Percentiles rank a stretch among this genome's conserved stretches.
These are phyloP conservation scores for Orbilia blumenaviensis DNA, from an alignment of 2,329 filamentous ascomycete species.

Conservation along the genomic window DNA sequence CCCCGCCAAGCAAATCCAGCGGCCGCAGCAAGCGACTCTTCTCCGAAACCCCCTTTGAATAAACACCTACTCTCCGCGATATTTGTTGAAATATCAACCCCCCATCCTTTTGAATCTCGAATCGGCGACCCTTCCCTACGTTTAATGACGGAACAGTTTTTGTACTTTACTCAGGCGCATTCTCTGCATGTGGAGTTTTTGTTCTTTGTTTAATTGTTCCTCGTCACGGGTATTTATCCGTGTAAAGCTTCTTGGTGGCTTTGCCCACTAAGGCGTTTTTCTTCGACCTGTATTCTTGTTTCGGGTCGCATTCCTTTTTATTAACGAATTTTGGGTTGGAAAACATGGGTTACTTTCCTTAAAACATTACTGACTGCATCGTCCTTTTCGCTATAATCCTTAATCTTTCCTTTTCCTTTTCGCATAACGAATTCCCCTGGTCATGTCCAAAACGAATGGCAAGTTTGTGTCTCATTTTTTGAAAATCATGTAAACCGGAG, in stretches of 20 bases:
- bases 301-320: conserved; percentile 8
- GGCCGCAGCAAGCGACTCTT: conserved; percentile 50
- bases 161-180: conserved; percentile 41
- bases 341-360: conserved; percentile 39
- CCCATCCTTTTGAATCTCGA: background rate
- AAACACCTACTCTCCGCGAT: background rate
- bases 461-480: conserved; percentile 20
- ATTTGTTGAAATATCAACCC: background rate
- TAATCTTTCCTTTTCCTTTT: conserved; percentile 2
- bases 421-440: conserved; percentile 6
- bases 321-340: conserved; percentile 29
- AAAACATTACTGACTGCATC: conserved; percentile 6
- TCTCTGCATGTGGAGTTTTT: conserved; percentile 50
- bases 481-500: conserved; percentile 48
- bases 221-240: background rate
- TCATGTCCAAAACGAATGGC: conserved; percentile 49
- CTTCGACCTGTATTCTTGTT: conserved; percentile 18
- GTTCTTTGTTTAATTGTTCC: conserved; percentile 5
- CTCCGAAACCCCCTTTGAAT: conserved; percentile 49
- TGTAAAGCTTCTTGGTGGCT: background rate
- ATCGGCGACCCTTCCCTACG: background rate
- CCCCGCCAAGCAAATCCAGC: conserved; percentile 37
- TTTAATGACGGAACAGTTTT: conserved; percentile 14
- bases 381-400: conserved; percentile 16
- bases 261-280: background rate